Percentiles rank a stretch among this genome's conserved stretches.
phyloP scores from a whole-genome alignment of 2,329 filamentous ascomycete species.

The Coniochaeta ligniaria region DNA sequence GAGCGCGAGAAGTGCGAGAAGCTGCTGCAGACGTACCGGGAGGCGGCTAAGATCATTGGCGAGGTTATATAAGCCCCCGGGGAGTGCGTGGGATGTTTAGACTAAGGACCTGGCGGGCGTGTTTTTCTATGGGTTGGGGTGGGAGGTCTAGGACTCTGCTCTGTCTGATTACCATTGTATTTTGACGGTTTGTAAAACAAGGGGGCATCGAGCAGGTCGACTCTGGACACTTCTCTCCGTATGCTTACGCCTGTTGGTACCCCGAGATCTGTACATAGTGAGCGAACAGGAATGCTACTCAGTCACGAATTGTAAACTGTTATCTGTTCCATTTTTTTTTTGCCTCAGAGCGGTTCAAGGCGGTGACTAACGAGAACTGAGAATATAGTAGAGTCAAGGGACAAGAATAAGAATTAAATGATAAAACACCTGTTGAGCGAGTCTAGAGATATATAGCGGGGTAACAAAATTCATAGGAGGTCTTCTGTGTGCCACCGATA shows the following conservation, averaged over 20 bases:
- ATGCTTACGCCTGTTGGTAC: neutral
- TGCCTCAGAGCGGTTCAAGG: neutral
- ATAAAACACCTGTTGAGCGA: no score
- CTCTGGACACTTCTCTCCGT: neutral
- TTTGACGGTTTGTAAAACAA: neutral
- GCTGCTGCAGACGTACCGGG: conserved; percentile 88
- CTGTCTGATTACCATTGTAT: conserved; percentile 1
- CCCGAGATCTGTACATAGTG: neutral
- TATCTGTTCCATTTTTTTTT: neutral
- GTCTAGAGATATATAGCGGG: no score
- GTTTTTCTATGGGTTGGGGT: neutral
- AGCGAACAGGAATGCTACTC: neutral
- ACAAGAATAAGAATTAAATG: no score
- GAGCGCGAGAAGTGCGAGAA: conserved; percentile 98
- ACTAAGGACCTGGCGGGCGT: neutral
- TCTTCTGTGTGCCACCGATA: no score
- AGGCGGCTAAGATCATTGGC: conserved; percentile 96
- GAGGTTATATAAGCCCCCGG: conserved; percentile 65
- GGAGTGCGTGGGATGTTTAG: neutral
- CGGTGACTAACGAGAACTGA: neutral
- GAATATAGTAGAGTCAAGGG: neutral
- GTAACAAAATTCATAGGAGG: no score
- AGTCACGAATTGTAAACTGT: neutral
- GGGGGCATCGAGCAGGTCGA: neutral
- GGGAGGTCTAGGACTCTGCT: neutral